These are phyloP conservation scores for Coemansia sp. DNA, from an alignment of 192 early-diverging fungal genomes.

Conservation along the genomic window DNA sequence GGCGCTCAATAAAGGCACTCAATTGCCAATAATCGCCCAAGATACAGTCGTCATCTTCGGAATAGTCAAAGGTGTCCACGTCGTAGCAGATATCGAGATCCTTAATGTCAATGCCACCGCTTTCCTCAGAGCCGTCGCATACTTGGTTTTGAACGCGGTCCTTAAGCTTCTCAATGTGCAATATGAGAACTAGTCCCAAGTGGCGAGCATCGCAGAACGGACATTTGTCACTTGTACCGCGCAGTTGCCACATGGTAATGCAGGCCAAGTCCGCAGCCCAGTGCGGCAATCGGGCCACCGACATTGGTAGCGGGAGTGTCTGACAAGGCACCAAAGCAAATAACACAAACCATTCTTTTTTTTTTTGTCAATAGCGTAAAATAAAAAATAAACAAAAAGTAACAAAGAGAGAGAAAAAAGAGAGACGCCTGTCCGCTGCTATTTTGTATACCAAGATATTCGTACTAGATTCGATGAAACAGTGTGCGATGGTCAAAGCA, in stretches of 20 bases:
- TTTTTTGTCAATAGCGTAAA: neutral
- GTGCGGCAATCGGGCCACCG: neutral
- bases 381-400: neutral
- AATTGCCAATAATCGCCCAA: neutral
- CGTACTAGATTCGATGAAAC: neutral
- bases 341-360: constrained; percentile 20
- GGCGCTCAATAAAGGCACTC: too few species aligned
- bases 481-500: too few species aligned
- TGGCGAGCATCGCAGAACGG: neutral
- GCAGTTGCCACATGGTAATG: neutral
- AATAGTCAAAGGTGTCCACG: too few species aligned
- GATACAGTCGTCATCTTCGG: neutral
- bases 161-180: neutral
- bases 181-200: neutral
- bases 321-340: neutral
- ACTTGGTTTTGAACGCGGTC: neutral
- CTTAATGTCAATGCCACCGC: neutral
- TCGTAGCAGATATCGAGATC: neutral
- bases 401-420: neutral
- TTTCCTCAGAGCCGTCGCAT: too few species aligned
- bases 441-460: too few species aligned
- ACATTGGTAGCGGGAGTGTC: neutral
- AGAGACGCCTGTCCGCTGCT: neutral
- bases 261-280: neutral
- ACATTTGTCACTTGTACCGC: neutral